phyloP scores from a whole-genome alignment of 306 rosid genomes.

The Cicer chorassanicum region DNA sequence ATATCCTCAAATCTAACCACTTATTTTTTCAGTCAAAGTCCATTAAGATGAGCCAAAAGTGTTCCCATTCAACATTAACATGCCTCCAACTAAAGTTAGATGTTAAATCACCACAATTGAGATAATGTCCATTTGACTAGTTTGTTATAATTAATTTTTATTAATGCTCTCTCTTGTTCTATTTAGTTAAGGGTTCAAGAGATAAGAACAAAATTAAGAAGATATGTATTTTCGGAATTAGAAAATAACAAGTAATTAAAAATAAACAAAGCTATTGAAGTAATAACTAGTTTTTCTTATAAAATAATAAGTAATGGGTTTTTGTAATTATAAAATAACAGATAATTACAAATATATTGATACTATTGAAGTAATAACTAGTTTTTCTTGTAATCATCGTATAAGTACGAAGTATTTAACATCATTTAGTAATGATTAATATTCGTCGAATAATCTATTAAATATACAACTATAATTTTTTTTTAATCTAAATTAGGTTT shows the following conservation, averaged over 20 bases:
- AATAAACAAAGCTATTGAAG: not conserved
- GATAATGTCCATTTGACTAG: not conserved
- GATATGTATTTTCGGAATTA: not conserved
- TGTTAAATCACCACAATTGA: conserved; percentile 7
- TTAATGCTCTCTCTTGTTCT: not conserved
- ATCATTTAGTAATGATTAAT: too few relatives aligned
- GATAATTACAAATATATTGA: not conserved
- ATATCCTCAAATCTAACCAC: conserved; percentile 37
- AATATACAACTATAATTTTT: too few relatives aligned
- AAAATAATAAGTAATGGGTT: not conserved
- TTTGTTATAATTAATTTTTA: not conserved
- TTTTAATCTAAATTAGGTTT: too few relatives aligned
- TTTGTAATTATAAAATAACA: not conserved
- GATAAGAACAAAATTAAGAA: not conserved
- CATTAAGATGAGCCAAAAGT: conserved; percentile 19
- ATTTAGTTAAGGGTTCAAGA: not conserved
- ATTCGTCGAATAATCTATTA: too few relatives aligned
- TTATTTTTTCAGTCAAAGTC: conserved; percentile 52
- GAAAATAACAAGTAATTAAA: not conserved
- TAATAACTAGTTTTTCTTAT: not conserved
- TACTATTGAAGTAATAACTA: not conserved
- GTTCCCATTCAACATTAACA: conserved; percentile 29
- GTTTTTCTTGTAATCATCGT: not conserved
- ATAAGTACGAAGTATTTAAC: too few relatives aligned
- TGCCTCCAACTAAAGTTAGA: conserved; percentile 5